These are phyloP conservation scores for Pseudocercospora fuligena DNA, from an alignment of 2,329 filamentous ascomycete species.

Conservation along the genomic window DNA sequence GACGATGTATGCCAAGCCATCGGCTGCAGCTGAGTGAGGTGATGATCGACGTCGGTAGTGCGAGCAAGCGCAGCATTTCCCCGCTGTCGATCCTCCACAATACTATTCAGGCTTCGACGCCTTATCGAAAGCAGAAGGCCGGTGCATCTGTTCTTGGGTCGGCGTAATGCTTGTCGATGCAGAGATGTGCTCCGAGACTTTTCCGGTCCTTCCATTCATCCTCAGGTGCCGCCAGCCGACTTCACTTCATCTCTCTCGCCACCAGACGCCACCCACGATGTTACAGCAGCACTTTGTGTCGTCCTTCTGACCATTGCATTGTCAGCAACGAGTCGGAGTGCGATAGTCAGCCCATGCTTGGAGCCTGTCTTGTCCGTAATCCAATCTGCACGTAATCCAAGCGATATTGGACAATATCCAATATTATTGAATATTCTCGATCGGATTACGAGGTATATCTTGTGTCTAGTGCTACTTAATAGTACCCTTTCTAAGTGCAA, in stretches of 20 bases:
- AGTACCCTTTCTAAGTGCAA: too few relatives aligned
- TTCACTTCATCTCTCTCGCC: not conserved
- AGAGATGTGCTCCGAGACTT: not conserved
- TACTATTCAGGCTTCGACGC: not conserved
- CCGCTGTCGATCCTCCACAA: not conserved
- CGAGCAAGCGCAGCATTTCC: not conserved
- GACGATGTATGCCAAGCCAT: not conserved
- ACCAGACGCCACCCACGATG: not conserved
- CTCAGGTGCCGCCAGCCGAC: too few relatives aligned
- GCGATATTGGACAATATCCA: too few relatives aligned
- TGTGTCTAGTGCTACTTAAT: too few relatives aligned
- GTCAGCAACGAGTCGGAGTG: too few relatives aligned
- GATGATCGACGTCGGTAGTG: not conserved
- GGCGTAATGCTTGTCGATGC: not conserved
- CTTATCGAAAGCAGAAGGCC: not conserved
- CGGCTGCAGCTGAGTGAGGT: conserved; percentile 1
- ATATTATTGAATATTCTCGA: too few relatives aligned
- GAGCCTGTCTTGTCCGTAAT: too few relatives aligned
- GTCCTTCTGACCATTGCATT: too few relatives aligned
- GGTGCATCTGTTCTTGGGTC: not conserved
- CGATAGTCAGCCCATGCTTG: too few relatives aligned
- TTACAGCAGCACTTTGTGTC: too few relatives aligned
- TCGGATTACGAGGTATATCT: too few relatives aligned
- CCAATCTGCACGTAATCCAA: too few relatives aligned
- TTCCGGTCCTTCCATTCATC: not conserved